Conservation (phyloP, 192 early-diverging fungal genomes). For the Backusella liffmaniae region DNA sequence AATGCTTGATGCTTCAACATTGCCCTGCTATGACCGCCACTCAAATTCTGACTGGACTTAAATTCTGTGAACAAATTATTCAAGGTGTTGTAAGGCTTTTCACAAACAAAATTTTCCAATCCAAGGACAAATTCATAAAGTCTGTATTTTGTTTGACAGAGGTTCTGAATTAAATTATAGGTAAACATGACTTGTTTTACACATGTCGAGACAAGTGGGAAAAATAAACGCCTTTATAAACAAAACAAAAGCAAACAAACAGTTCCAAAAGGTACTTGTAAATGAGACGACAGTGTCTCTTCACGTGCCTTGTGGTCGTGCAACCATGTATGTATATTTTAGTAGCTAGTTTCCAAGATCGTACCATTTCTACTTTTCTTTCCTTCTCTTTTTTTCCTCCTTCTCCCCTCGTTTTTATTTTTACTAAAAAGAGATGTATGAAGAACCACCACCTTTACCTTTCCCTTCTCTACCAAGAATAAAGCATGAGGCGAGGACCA, state of each 20-base stretch:
- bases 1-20: not conserved
- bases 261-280: not conserved
- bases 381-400: not conserved
- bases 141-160: not conserved
- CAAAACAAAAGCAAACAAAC: slow-evolving; percentile 4
- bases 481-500: slow-evolving; percentile 3
- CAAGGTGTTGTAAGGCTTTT: too few species aligned
- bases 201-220: not conserved
- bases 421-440: slow-evolving; percentile 1
- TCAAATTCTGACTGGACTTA: not conserved
- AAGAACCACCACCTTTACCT: slow-evolving; percentile 18
- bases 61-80: not conserved
- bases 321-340: slow-evolving; percentile 7
- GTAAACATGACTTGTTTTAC: not conserved
- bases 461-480: slow-evolving; percentile 16
- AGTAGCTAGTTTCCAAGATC: not conserved
- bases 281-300: not conserved
- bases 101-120: not conserved
- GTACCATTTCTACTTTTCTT: not conserved
- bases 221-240: not conserved
- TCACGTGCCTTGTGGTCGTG: slow-evolving; percentile 6
- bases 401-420: not conserved
- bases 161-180: not conserved
- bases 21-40: not conserved
- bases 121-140: not conserved